Evolutionary conservation across 1,139 yeast species (phyloP).

Genomic region (Candida freyschussii): DNA sequence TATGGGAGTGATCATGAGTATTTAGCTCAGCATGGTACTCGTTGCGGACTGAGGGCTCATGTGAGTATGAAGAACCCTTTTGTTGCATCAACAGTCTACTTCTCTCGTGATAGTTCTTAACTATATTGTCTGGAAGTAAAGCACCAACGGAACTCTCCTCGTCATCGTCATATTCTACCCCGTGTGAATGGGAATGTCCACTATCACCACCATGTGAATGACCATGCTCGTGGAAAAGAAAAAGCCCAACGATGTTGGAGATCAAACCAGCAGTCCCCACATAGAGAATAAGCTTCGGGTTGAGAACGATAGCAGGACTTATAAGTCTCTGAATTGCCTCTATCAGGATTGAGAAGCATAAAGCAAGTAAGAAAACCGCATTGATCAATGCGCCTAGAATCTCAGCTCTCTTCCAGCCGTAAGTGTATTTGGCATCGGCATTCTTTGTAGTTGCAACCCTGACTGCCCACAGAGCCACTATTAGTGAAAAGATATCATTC

Average conservation of each 20-base stretch:
- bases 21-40: constrained; percentile 11
- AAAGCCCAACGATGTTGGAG: constrained; percentile 78
- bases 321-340: constrained; percentile 91
- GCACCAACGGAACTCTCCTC: constrained; percentile 21
- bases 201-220: constrained; percentile 48
- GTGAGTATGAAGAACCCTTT: constrained; percentile 8
- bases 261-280: constrained; percentile 82
- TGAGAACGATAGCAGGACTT: constrained; percentile 71
- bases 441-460: constrained; percentile 76
- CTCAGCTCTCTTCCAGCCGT: constrained; percentile 97
- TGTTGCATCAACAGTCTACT: constrained; percentile 12
- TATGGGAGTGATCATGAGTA: constrained; percentile 3
- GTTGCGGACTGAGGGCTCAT: constrained; percentile 9
- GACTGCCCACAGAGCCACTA: constrained; percentile 97
- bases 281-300: constrained; percentile 71
- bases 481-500: constrained; percentile 83
- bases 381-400: constrained; percentile 90
- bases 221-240: constrained; percentile 89
- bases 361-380: constrained; percentile 86
- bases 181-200: constrained; percentile 45
- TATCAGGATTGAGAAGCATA: constrained; percentile 85
- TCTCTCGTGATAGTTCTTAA: constrained; percentile 19
- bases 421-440: constrained; percentile 85
- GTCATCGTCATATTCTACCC: constrained; percentile 28
- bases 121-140: constrained; percentile 31